A percentile compares a stretch with the other conserved stretches of the same genome.
Conservation (phyloP, 495 filamentous ascomycete genomes). For the Massariosphaeria phaeospora region DNA sequence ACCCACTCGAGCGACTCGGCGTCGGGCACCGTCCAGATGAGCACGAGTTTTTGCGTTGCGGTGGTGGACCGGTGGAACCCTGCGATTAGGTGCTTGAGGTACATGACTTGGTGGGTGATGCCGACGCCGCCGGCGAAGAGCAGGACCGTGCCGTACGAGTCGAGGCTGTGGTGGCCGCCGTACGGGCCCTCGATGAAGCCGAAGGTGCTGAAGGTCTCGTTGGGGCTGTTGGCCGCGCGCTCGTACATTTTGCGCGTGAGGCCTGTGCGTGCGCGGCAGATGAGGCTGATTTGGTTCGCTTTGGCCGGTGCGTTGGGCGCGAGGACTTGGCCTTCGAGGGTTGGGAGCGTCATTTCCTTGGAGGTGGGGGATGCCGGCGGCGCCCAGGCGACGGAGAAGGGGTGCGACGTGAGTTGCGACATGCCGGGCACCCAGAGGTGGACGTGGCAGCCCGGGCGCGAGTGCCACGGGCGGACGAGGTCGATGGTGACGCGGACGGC, state of each 20-base stretch:
- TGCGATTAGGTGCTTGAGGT: conserved; percentile 48
- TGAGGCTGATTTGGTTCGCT: conserved; percentile 47
- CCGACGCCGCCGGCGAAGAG: conserved; percentile 57
- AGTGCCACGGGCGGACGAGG: conserved; percentile 48
- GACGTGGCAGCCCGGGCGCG: conserved; percentile 52
- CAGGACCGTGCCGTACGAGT: conserved; percentile 52
- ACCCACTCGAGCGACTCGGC: conserved; percentile 87
- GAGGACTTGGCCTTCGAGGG: conserved; percentile 35
- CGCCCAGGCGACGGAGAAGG: conserved; percentile 55
- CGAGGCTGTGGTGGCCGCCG: conserved; percentile 49
- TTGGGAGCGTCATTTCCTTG: conserved; percentile 15
- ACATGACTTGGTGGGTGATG: conserved; percentile 56
- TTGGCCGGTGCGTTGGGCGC: conserved; percentile 41
- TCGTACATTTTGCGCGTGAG: conserved; percentile 51
- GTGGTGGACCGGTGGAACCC: conserved; percentile 42
- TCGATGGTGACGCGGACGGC: conserved; percentile 50
- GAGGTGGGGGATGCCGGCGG: conserved; percentile 25
- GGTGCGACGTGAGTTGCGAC: conserved; percentile 52
- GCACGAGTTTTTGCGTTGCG: conserved; percentile 57
- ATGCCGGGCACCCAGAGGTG: conserved; percentile 53
- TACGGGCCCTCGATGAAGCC: conserved; percentile 56
- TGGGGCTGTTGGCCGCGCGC: conserved; percentile 42
- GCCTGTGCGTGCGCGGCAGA: conserved; percentile 53
- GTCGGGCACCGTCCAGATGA: conserved; percentile 87
- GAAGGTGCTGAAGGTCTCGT: conserved; percentile 44